Evolutionary conservation across 31 red algal species (phyloP), one percentile per base, ranked within the genome.

Genomic region (Asparagopsis taxiformis): DNA sequence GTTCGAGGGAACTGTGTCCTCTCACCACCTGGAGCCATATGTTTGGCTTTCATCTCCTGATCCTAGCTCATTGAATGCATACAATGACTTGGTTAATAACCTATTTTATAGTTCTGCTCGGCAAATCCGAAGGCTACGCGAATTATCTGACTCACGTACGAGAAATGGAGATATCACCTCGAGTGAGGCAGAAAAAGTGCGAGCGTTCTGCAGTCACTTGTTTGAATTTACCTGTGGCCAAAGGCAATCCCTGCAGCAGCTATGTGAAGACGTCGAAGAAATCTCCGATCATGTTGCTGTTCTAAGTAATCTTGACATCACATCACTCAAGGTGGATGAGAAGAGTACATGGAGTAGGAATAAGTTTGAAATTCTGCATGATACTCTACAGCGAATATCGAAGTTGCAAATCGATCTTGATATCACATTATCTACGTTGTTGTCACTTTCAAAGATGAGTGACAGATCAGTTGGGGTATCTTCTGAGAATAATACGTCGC

Each of bases 151-250:
- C n/a, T 71, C 72, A 38, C 50, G 79, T 11, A 38, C 37, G 37
- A 64, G 70, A 65, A 82, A 84, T 72, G 24, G 59, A 28, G 87
- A 91, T 54, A 70, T 91, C 28, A 75, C 55, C 62, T 17, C 51
- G 33, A 68, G 59, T 38, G 77, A 91, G 41, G 75, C 75, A 0
- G n/a, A 21, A 29, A 70, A 65, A 52, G 55, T 58, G 29, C 55
- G 51, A 49, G 67, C 73, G 0, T 74, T 79, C 33, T 88, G 84
- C 63, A 58, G 51, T 36, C 56, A 78, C 59, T 46, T 88, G 5
- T 59, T 88, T 39, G 74, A 78, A 4, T 57, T 56, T 11, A 39
- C 59, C 28, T 38, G 62, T 29, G 24, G 30, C 29, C 50, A 88
- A 62, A 64, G 84, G 13, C 30, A 38, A 62, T 25, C 51, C 30